A percentile compares a stretch with the other conserved stretches of the same genome.
Conservation (phyloP, 2,329 filamentous ascomycete genomes). For the Aspergillus pseudoviridinutans region DNA sequence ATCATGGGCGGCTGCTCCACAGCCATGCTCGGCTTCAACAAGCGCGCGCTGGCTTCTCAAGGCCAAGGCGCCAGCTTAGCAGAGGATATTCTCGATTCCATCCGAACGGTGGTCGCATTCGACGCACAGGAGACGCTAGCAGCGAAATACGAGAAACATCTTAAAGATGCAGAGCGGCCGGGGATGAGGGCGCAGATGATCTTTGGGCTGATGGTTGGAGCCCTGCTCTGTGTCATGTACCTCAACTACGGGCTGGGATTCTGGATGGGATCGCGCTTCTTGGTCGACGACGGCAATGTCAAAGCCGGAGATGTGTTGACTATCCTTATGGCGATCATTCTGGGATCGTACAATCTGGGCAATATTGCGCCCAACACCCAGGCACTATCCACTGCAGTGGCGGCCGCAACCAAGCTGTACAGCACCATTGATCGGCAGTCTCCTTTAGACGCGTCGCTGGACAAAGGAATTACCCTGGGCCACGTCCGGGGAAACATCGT, state of each 20-base stretch:
- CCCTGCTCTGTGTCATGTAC: constrained; percentile 30
- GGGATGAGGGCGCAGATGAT: constrained; percentile 27
- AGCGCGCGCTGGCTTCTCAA: constrained; percentile 69
- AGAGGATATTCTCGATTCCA: constrained; percentile 49
- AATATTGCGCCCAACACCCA: constrained; percentile 40
- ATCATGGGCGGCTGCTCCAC: constrained; percentile 68
- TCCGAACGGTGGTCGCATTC: constrained; percentile 50
- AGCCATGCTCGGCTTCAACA: constrained; percentile 74
- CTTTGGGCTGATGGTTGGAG: constrained; percentile 26
- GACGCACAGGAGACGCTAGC: constrained; percentile 31
- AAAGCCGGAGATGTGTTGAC: constrained; percentile 25
- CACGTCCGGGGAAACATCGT: constrained; percentile 31
- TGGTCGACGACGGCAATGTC: constrained; percentile 18
- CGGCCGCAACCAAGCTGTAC: constrained; percentile 36
- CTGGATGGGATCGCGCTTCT: constrained; percentile 31
- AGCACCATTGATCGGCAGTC: constrained; percentile 40
- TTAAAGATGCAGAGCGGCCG: constrained; percentile 20
- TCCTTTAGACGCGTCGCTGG: constrained; percentile 34
- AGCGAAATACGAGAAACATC: constrained; percentile 23
- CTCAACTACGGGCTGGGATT: constrained; percentile 31
- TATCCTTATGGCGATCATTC: constrained; percentile 28
- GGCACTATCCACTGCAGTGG: constrained; percentile 43
- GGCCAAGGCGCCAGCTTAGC: constrained; percentile 51
- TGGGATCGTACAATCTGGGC: constrained; percentile 36
- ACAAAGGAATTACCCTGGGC: constrained; percentile 20